Evolutionary conservation across 129 eudicot species (phyloP).

Genomic region (Centrapalus pauciflorus): DNA sequence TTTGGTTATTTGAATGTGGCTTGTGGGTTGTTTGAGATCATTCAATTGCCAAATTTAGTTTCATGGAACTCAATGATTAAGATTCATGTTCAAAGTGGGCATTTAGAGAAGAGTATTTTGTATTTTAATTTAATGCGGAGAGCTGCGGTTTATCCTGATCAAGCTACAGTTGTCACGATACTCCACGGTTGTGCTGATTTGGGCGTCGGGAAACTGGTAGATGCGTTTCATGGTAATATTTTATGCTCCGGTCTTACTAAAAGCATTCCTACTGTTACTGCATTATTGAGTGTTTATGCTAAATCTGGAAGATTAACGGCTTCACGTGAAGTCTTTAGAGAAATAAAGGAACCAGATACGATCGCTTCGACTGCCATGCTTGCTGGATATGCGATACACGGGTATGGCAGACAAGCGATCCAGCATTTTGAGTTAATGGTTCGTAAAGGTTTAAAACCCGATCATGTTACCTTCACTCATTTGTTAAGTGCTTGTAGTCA

Average conservation of each 20-base stretch:
- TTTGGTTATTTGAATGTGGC: slow-evolving; percentile 21
- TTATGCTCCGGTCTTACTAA: slow-evolving; percentile 28
- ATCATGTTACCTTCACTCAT: slow-evolving; percentile 61
- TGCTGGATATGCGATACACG: slow-evolving; percentile 46
- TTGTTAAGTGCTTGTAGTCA: slow-evolving; percentile 57
- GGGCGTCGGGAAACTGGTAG: slow-evolving; percentile 33
- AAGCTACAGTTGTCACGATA: slow-evolving; percentile 41
- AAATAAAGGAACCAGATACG: slow-evolving; percentile 35
- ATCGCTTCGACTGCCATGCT: slow-evolving; percentile 51
- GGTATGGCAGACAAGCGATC: slow-evolving; percentile 45
- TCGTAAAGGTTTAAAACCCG: slow-evolving; percentile 38
- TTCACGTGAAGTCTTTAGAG: slow-evolving; percentile 27
- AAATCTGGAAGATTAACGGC: slow-evolving; percentile 39
- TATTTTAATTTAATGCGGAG: slow-evolving; percentile 35
- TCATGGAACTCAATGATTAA: slow-evolving; percentile 50
- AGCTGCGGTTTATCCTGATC: slow-evolving; percentile 33
- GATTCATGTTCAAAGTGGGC: slow-evolving; percentile 26
- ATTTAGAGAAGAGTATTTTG: slow-evolving; percentile 16
- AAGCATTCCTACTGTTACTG: slow-evolving; percentile 28
- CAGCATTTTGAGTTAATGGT: slow-evolving; percentile 36
- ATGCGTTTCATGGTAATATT: slow-evolving; percentile 34
- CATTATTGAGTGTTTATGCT: slow-evolving; percentile 31
- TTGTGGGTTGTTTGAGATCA: slow-evolving; percentile 23
- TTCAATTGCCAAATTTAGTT: slow-evolving; percentile 33
- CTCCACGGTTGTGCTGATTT: slow-evolving; percentile 39